Conservation (phyloP, 2,329 filamentous ascomycete genomes). For the Fusarium sp. region DNA sequence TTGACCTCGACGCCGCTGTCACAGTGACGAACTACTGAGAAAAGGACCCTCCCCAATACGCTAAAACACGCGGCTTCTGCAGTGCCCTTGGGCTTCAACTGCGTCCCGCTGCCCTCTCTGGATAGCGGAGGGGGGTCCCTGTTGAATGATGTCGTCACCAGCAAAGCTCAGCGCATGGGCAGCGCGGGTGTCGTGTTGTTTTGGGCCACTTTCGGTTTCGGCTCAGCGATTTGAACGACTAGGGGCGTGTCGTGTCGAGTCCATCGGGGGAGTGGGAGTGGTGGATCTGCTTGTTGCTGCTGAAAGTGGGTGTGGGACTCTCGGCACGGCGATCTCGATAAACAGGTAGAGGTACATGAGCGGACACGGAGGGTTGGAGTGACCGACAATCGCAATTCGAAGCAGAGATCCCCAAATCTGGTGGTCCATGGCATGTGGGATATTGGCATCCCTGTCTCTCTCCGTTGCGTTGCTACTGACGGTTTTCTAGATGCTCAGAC, state of each 20-base stretch:
- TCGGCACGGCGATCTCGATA: slow-evolving; percentile 33
- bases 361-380: slow-evolving; percentile 22
- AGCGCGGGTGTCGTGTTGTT: not conserved
- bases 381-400: slow-evolving; percentile 30
- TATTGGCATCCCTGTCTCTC: slow-evolving; percentile 15
- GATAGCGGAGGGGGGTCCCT: not conserved
- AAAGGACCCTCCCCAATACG: slow-evolving; percentile 12
- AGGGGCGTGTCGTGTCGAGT: slow-evolving; percentile 36
- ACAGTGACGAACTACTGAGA: slow-evolving; percentile 22
- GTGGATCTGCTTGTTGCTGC: slow-evolving; percentile 1
- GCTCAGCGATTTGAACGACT: not conserved
- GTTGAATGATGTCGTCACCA: slow-evolving; percentile 34
- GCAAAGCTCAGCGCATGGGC: slow-evolving; percentile 6
- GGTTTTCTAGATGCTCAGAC: not conserved
- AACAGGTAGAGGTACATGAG: slow-evolving; percentile 18
- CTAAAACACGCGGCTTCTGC: slow-evolving; percentile 35
- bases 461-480: not conserved
- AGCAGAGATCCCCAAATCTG: slow-evolving; percentile 20
- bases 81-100: slow-evolving; percentile 4
- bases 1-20: slow-evolving; percentile 10
- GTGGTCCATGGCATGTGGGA: slow-evolving; percentile 12
- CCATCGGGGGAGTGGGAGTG: slow-evolving; percentile 3
- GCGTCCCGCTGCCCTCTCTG: not conserved
- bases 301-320: slow-evolving; percentile 22
- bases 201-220: not conserved